phyloP scores from a whole-genome alignment of 2,329 filamentous ascomycete species.

The Ascochyta fabae region DNA sequence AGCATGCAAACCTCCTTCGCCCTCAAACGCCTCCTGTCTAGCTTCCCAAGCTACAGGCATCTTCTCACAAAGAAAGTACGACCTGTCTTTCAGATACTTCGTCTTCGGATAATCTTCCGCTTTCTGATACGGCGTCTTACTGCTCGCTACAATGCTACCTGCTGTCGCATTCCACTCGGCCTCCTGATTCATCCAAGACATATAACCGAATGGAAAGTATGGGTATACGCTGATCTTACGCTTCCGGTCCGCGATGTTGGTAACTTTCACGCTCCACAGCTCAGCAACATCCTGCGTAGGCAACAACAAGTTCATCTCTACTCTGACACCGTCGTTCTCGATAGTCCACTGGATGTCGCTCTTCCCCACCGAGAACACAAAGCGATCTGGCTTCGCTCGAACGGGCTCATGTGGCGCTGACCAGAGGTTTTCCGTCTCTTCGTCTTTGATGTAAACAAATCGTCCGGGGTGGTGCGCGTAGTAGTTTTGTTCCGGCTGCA shows the following conservation, averaged over 20 bases:
- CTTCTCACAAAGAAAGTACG: conserved; percentile 63
- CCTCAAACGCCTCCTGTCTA: conserved; percentile 60
- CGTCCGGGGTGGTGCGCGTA: conserved; percentile 65
- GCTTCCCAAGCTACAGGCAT: conserved; percentile 61
- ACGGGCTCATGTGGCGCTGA: conserved; percentile 65
- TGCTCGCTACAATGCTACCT: conserved; percentile 59
- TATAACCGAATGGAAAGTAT: conserved; percentile 66
- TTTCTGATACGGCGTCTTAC: conserved; percentile 65
- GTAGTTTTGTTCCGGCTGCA: conserved; percentile 67
- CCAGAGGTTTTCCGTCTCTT: conserved; percentile 59
- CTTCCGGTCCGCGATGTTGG: conserved; percentile 55
- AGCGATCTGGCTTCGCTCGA: conserved; percentile 55
- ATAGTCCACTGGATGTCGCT: conserved; percentile 62
- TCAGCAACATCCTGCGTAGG: conserved; percentile 63
- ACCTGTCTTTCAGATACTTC: conserved; percentile 64
- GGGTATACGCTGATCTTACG: conserved; percentile 62
- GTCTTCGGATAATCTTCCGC: conserved; percentile 64
- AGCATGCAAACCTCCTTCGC: conserved; percentile 62
- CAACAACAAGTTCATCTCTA: conserved; percentile 60
- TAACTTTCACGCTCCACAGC: conserved; percentile 62
- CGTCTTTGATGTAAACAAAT: conserved; percentile 66
- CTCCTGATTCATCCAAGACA: conserved; percentile 68
- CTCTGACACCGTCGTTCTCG: conserved; percentile 58
- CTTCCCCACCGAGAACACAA: conserved; percentile 62
- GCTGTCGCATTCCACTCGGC: conserved; percentile 60